Evolutionary conservation across 2,329 filamentous ascomycete genomes (phyloP).

Genomic region (Pseudomassariella vexata): DNA sequence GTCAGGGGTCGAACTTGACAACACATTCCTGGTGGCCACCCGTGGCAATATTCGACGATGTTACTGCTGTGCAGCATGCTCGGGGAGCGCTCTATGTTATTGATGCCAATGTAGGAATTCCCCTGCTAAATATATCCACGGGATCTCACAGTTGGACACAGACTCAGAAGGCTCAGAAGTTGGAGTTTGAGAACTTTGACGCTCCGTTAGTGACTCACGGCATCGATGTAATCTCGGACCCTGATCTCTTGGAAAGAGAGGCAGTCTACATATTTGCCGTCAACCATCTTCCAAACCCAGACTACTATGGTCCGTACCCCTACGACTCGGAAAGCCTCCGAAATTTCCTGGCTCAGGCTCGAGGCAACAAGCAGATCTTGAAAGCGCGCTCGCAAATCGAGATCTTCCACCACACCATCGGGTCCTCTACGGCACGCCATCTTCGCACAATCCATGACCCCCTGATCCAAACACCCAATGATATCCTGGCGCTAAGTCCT

Average conservation of each 20-base stretch:
- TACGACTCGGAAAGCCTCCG: slow-evolving; percentile 7
- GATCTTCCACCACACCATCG: slow-evolving; percentile 48
- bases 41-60: slow-evolving; percentile 33
- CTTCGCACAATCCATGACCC: slow-evolving; percentile 48
- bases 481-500: slow-evolving; percentile 42
- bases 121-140: too few species aligned
- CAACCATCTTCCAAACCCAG: slow-evolving; percentile 50
- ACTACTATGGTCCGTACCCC: slow-evolving; percentile 18
- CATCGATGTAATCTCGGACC: slow-evolving; percentile 52
- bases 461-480: slow-evolving; percentile 52
- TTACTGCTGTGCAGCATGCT: slow-evolving; percentile 26
- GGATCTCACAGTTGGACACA: too few species aligned
- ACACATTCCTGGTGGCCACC: slow-evolving; percentile 49
- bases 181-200: slow-evolving; percentile 45
- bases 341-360: too few species aligned
- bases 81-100: slow-evolving; percentile 46
- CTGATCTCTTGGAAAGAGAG: slow-evolving; percentile 21
- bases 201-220: slow-evolving; percentile 53
- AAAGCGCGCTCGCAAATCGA: slow-evolving; percentile 49
- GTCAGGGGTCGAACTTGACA: slow-evolving; percentile 35
- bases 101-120: slow-evolving; percentile 31
- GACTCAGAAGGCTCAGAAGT: slow-evolving; percentile 37
- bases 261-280: slow-evolving; percentile 55
- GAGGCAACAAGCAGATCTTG: slow-evolving; percentile 16
- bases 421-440: slow-evolving; percentile 33